Conservation (phyloP, 2,329 filamentous ascomycete genomes). For the Emergomyces africanus region DNA sequence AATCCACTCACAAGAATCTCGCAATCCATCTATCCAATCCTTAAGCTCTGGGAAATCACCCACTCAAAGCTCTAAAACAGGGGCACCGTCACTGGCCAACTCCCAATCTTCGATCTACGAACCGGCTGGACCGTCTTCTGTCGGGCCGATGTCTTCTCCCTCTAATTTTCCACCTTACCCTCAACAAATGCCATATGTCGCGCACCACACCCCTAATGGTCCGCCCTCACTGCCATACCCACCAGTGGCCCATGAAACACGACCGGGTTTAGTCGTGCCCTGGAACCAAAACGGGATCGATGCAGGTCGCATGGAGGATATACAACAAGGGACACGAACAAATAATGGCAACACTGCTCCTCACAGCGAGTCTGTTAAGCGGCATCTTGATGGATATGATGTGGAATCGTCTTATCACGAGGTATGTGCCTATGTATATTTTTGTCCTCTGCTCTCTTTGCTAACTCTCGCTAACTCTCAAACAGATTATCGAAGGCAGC, state of each 20-base stretch:
- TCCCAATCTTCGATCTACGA: slow-evolving; percentile 28
- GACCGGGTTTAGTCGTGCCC: slow-evolving; percentile 17
- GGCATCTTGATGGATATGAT: slow-evolving; percentile 51
- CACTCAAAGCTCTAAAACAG: slow-evolving; percentile 28
- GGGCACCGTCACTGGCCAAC: slow-evolving; percentile 23
- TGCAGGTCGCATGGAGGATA: slow-evolving; percentile 22
- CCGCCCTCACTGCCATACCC: slow-evolving; percentile 21
- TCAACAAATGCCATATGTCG: slow-evolving; percentile 22
- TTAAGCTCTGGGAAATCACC: slow-evolving; percentile 30
- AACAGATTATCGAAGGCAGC: slow-evolving; percentile 34
- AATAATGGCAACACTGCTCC: slow-evolving; percentile 16
- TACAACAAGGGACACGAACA: slow-evolving; percentile 21
- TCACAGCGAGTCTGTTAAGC: slow-evolving; percentile 42
- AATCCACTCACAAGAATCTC: slow-evolving; percentile 28
- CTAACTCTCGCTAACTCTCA: neutral
- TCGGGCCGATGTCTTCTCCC: slow-evolving; percentile 28
- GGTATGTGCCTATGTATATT: slow-evolving; percentile 20
- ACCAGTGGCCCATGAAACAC: slow-evolving; percentile 20
- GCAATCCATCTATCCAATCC: slow-evolving; percentile 29
- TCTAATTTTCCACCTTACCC: slow-evolving; percentile 22
- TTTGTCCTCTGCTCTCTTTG: neutral
- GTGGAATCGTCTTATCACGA: slow-evolving; percentile 39
- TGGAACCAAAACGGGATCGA: slow-evolving; percentile 18
- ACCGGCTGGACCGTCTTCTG: slow-evolving; percentile 24
- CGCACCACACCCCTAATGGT: slow-evolving; percentile 3